Evolutionary conservation across 306 rosid genomes (phyloP).

Genomic region (Gastrolobium bilobum): DNA sequence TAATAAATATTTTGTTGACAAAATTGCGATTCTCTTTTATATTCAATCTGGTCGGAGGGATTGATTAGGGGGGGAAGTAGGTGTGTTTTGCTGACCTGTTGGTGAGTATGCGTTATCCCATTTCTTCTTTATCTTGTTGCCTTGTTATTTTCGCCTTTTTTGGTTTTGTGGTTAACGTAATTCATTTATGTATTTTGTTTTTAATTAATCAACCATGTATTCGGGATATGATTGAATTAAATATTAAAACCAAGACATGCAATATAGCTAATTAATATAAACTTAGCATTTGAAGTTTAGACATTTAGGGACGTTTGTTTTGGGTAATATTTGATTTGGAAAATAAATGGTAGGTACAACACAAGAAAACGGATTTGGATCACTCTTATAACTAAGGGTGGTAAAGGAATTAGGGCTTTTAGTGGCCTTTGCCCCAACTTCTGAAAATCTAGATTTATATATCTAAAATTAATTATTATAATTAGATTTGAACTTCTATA

Average conservation of each 20-base stretch:
- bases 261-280: background rate
- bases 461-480: too few species aligned
- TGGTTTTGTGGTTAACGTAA: background rate
- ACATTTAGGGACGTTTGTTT: background rate
- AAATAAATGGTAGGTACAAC: background rate
- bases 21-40: background rate
- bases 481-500: too few species aligned
- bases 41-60: background rate
- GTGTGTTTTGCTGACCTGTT: slow-evolving; percentile 2
- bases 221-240: background rate
- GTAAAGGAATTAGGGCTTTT: too few species aligned
- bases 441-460: too few species aligned
- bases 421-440: too few species aligned
- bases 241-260: background rate
- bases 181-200: background rate
- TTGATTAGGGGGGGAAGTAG: background rate
- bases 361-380: slow-evolving; percentile 15
- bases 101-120: background rate
- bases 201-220: background rate
- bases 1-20: background rate
- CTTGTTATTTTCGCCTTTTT: background rate
- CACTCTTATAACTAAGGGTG: background rate
- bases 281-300: background rate
- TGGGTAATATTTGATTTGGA: background rate
- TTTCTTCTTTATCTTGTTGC: background rate